These are phyloP conservation scores for Ulmus americana DNA, from an alignment of 331 rosid genomes.

Conservation along the genomic window DNA sequence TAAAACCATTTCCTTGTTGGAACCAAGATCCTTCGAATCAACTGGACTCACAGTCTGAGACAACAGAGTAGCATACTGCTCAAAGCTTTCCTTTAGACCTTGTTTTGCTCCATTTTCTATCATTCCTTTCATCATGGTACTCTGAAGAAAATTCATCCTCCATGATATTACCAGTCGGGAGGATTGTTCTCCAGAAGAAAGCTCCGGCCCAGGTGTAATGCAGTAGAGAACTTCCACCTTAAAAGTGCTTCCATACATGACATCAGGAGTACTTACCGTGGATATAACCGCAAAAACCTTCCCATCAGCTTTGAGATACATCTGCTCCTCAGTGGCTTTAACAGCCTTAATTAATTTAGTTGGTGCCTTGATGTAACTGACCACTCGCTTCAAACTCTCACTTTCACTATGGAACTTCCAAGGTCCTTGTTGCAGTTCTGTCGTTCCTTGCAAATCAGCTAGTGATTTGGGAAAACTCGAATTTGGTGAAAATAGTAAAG, in stretches of 20 bases:
- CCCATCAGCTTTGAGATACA: conserved; percentile 75
- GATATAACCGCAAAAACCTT: conserved; percentile 58
- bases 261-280: conserved; percentile 75
- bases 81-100: conserved; percentile 83
- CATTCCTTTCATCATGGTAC: conserved; percentile 98
- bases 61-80: conserved; percentile 56
- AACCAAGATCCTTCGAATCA: conserved; percentile 71
- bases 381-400: conserved; percentile 53
- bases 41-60: conserved; percentile 64
- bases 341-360: conserved; percentile 64
- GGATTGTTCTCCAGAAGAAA: conserved; percentile 65
- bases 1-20: conserved; percentile 74
- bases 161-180: conserved; percentile 79
- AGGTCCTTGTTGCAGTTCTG: conserved; percentile 52
- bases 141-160: conserved; percentile 77
- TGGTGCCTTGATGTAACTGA: conserved; percentile 70
- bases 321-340: conserved; percentile 76
- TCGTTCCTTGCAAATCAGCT: conserved; percentile 65
- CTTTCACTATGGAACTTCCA: conserved; percentile 67
- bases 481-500: conserved; percentile 52
- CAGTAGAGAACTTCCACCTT: conserved; percentile 65
- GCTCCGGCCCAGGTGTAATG: conserved; percentile 81
- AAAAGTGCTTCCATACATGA: conserved; percentile 79
- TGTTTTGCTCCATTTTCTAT: conserved; percentile 87
- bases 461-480: conserved; percentile 54